Evolutionary conservation across 805 yeast species (phyloP), one percentile per base, ranked within the genome.

Genomic region (Starmera quercuum): DNA sequence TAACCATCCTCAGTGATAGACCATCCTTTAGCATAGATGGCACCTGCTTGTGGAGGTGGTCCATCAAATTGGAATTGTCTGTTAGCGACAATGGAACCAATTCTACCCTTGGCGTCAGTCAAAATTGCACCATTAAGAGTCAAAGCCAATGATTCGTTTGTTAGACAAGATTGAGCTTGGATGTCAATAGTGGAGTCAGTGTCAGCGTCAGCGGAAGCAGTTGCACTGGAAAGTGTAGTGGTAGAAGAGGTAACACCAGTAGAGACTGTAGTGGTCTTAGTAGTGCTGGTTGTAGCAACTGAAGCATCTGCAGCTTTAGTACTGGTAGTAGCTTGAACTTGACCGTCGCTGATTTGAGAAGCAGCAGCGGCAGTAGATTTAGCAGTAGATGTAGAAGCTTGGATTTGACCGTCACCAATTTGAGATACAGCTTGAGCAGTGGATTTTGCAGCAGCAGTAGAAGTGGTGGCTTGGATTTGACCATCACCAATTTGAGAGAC

Each of bases 11-110:
- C 71, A 36, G 66, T 58, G 41, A 64, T 53, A 28, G 68, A 57
- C 84, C 84, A 77, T 44, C 84, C 83, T 38, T 71, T 76, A 48
- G 84, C 83, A 56, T 72, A 74, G 54, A 76, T 70, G 38, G 83
- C 68, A 59, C 83, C 83, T 22, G 82, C 84, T 68, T 81, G 90
- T 53, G 88, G 87, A 63, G 84, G 83, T 42, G 86, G 85, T 54
- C 88, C 88, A 58, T 81, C 90, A 52, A 81, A 81, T 66, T 81
- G 90, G 73, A 81, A 81, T 66, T 81, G 90, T 66, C 82, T 70
- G 77, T 80, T 81, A 34, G 87, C 78, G 47, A 81, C 90, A 60
- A 81, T 78, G 32, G 86, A 73, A 47, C 88, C 88, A 45, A 81
- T 61, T 71, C 90, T 75, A 30, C 82, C 82, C 40, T 63, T 45